phyloP scores from a whole-genome alignment of 208 protist species.

The Wallacemonas rigidus region DNA sequence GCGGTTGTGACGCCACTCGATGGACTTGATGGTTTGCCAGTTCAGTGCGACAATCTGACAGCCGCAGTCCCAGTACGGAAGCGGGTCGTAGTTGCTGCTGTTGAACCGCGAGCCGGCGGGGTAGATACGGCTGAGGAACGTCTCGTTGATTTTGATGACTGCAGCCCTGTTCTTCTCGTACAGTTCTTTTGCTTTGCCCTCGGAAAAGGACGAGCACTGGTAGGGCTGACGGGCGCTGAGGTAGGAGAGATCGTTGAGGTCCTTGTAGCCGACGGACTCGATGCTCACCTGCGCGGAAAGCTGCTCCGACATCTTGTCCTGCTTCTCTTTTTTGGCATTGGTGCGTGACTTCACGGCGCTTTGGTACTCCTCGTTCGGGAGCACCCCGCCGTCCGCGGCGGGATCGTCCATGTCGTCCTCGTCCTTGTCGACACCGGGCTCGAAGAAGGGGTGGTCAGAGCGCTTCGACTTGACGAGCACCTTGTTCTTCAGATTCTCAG shows the following conservation, averaged over 20 bases:
- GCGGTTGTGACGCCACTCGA: constrained; percentile 77
- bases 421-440: constrained; percentile 44
- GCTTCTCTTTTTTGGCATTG: constrained; percentile 23
- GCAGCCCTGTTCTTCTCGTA: constrained; percentile 30
- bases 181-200: constrained; percentile 62
- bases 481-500: constrained; percentile 51
- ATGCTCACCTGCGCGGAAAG: constrained; percentile 65
- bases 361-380: constrained; percentile 30
- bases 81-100: constrained; percentile 93
- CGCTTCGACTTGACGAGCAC: constrained; percentile 72
- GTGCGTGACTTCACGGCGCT: constrained; percentile 22
- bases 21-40: constrained; percentile 78
- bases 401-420: constrained; percentile 29
- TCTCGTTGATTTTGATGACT: constrained; percentile 60
- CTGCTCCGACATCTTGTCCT: constrained; percentile 24
- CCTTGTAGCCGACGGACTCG: constrained; percentile 68
- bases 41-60: constrained; percentile 94
- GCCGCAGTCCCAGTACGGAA: constrained; percentile 72
- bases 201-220: constrained; percentile 61
- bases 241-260: constrained; percentile 54
- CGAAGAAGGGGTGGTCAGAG: constrained; percentile 21
- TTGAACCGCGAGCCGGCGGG: constrained; percentile 89
- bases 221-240: constrained; percentile 58
- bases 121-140: constrained; percentile 90
- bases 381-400: not conserved